Percentiles rank a stretch among this genome's conserved stretches.
Conservation (phyloP, 1,284 basidiomycete species). For the Trichosporon sp. region DNA sequence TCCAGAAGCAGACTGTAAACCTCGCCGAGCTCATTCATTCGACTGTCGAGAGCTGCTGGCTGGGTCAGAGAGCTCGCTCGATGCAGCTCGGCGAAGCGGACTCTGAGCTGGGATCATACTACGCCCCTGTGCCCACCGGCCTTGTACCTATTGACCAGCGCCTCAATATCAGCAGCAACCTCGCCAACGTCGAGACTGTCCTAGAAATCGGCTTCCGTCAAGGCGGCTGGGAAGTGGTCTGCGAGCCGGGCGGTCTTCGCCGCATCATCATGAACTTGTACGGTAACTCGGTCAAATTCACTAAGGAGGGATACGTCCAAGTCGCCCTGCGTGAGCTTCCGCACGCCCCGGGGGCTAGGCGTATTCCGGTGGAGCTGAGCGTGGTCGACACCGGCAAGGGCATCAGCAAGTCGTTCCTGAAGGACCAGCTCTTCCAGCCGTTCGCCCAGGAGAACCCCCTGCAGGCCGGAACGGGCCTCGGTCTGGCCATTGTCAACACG, state of each 20-base stretch:
- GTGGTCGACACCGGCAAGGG: slow-evolving; percentile 91
- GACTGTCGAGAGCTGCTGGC: slow-evolving; percentile 91
- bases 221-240: slow-evolving; percentile 80
- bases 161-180: slow-evolving; percentile 20
- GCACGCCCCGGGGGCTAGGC: slow-evolving; percentile 53
- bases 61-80: slow-evolving; percentile 78
- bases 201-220: slow-evolving; percentile 60
- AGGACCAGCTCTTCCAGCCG: slow-evolving; percentile 94
- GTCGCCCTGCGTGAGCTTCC: slow-evolving; percentile 73
- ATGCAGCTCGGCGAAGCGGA: slow-evolving; percentile 52
- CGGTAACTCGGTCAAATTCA: slow-evolving; percentile 91
- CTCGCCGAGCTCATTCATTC: slow-evolving; percentile 87
- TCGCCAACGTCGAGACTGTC: slow-evolving; percentile 61
- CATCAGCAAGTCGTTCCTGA: slow-evolving; percentile 79
- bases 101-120: slow-evolving; percentile 81
- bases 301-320: slow-evolving; percentile 82
- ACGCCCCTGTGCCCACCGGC: slow-evolving; percentile 58
- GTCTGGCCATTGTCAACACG: slow-evolving; percentile 93
- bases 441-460: slow-evolving; percentile 69
- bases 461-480: slow-evolving; percentile 88
- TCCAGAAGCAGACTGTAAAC: slow-evolving; percentile 67
- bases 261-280: slow-evolving; percentile 93
- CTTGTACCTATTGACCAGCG: slow-evolving; percentile 53
- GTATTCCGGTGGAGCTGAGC: slow-evolving; percentile 72
- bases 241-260: slow-evolving; percentile 87